Evolutionary conservation across 2,329 filamentous ascomycete genomes (phyloP).

Genomic region (Metarhizium guizhouense): DNA sequence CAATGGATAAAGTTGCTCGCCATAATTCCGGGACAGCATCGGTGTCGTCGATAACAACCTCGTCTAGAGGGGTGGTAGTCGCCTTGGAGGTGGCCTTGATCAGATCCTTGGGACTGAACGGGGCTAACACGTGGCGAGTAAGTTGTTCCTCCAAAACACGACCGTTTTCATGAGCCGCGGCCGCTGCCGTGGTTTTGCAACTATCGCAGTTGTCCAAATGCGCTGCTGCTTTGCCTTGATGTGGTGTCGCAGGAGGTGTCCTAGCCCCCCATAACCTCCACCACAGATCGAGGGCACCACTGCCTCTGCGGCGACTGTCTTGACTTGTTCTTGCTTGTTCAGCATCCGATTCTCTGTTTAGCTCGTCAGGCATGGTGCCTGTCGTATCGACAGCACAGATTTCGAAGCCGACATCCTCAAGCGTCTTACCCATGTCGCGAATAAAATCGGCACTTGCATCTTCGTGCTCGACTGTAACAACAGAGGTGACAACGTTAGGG

Average conservation of each 20-base stretch:
- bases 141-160: slow-evolving; percentile 3
- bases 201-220: slow-evolving; percentile 30
- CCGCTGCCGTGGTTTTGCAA: slow-evolving; percentile 18
- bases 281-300: slow-evolving; percentile 19
- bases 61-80: slow-evolving; percentile 12
- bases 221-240: slow-evolving; percentile 17
- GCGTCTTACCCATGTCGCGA: slow-evolving; percentile 33
- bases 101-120: slow-evolving; percentile 6
- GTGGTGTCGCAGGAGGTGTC: slow-evolving; percentile 13
- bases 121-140: slow-evolving; percentile 1
- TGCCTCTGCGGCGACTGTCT: slow-evolving; percentile 11
- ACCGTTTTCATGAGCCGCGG: slow-evolving; percentile 4
- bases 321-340: slow-evolving; percentile 14
- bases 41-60: slow-evolving; percentile 14
- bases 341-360: slow-evolving; percentile 12
- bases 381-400: slow-evolving; percentile 39
- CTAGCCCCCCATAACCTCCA: slow-evolving; percentile 21
- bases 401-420: slow-evolving; percentile 52
- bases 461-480: slow-evolving; percentile 51
- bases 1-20: slow-evolving; percentile 49
- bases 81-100: not conserved
- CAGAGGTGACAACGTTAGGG: slow-evolving; percentile 63
- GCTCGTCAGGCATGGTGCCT: slow-evolving; percentile 20
- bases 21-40: slow-evolving; percentile 21
- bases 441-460: slow-evolving; percentile 31